Base-by-base conservation (phyloP, 2,329 filamentous ascomycete genomes). In the Tympanopsis confertula region DNA sequence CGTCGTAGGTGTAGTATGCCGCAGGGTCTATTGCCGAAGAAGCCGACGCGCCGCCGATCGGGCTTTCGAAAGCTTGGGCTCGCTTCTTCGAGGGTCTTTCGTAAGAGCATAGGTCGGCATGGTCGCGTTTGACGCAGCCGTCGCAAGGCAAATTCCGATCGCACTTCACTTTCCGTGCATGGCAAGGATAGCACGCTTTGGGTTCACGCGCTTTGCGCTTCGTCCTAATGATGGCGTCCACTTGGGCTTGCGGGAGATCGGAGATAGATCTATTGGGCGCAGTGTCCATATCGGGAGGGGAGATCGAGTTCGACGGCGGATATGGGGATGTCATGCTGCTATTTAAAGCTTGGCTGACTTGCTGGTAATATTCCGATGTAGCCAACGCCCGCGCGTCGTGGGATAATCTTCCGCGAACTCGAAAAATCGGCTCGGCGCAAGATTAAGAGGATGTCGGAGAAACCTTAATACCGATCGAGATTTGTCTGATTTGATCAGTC, bases 141-240 rank as follows among this genome's bases (percentile, higher is more conserved):
- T 66, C 62, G 47, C 63, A 66, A 3, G 63, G 63, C 5, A 66
- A 48, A 36, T 66, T 65, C 29, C 63, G 60, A 46, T 66, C 63
- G 47, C 63, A 66, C 51, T 66, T 66, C 29, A 66, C 63, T 41
- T 63, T 63, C n/a, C 61, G 57, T 37, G 59, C 58, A 45, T 63
- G 61, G 40, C 61, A 63, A 12, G 61, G 60, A 41, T 63, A 63
- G 44, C 61, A 63, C 35, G 61, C 61, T 50, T 66, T 58, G 5
- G 63, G 63, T 42, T 66, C 63, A 36, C 63, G 56, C 35, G 63
- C 61, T 44, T 65, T 65, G 39, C 62, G 55, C 45, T 64, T 65
- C 33, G 60, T 63, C 36, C 62, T 57, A 39, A 65, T 64, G 20
- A 65, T 64, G 24, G 61, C 61, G 44, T 65, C 62, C 32, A 65